Evolutionary conservation across 2,329 filamentous ascomycete genomes (phyloP), one percentile per base, ranked within the genome.

Genomic region (Claviceps sp.): DNA sequence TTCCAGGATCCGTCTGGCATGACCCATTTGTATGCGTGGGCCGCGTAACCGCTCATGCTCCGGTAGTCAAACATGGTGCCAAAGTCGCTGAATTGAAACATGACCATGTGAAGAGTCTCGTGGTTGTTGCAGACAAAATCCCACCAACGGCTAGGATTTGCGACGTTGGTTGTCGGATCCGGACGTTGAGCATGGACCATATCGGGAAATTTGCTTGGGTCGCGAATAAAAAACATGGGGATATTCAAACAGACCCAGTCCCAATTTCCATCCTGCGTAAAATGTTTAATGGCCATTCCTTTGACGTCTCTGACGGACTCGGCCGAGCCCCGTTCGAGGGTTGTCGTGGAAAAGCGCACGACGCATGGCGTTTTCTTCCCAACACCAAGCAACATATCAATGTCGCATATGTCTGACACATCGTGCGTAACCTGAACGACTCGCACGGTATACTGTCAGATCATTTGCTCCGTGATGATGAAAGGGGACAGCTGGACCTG

Each of bases 151-250:
- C 79, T 85, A 16, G 82, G 80, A 65, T 86, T 79, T 47, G 79
- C 82, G 50, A 87, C 68, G 64, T 88, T 84, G 38, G 82, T 87
- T 57, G 81, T 75, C 1, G 85, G 85, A 66, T 88, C 76, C 48
- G 84, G 77, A 74, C 88, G 88, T 67, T 89, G 85, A 4, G 84
- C 85, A 70, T 86, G 84, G 56, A 87, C 87, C 67, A 88, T 84
- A 62, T 82, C 70, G 38, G 84, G 84, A 69, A 87, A 88, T 64
- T 88, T 87, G 61, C 77, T 75, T 2, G 85, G 83, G 59, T 88
- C 85, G 44, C 85, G 76, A 24, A 88, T 61, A 72, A 89, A 88
- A 73, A 89, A 89, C 26, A 88, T 74, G 1, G 85, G 85, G 0
- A 83, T 88, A 68, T 88, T 88, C 70, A 86, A 86, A 64, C 78